These are phyloP conservation scores for Triangularia verruculosa DNA, from an alignment of 2,329 filamentous ascomycete species.

Conservation along the genomic window DNA sequence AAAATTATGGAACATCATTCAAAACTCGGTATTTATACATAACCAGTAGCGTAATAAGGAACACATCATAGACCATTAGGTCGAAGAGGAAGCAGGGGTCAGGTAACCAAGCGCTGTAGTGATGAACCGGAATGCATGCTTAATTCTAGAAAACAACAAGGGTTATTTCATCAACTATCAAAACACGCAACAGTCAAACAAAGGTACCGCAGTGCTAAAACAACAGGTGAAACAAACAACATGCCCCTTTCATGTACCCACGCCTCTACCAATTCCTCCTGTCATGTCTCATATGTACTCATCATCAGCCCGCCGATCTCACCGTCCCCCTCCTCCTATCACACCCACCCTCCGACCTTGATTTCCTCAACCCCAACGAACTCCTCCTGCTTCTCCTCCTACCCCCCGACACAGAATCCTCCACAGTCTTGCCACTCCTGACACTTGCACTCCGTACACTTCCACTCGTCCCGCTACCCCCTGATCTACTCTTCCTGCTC, in stretches of 20 bases:
- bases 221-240: not conserved
- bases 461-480: not conserved
- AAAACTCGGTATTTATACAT: too few species aligned
- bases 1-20: too few species aligned
- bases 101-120: too few species aligned
- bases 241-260: not conserved
- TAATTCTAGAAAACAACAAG: not conserved
- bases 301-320: not conserved
- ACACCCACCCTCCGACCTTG: not conserved
- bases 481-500: not conserved
- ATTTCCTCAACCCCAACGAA: not conserved
- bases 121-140: too few species aligned
- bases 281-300: not conserved
- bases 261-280: not conserved
- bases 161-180: not conserved
- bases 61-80: too few species aligned
- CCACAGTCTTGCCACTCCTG: not conserved
- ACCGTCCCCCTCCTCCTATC: not conserved
- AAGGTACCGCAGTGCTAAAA: not conserved
- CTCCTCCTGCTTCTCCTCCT: not conserved
- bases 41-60: too few species aligned
- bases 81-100: not conserved
- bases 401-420: not conserved
- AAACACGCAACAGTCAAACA: not conserved
- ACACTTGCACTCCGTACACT: not conserved